Conservation (phyloP, 2,329 filamentous ascomycete genomes). For the Colletotrichum eleusines region DNA sequence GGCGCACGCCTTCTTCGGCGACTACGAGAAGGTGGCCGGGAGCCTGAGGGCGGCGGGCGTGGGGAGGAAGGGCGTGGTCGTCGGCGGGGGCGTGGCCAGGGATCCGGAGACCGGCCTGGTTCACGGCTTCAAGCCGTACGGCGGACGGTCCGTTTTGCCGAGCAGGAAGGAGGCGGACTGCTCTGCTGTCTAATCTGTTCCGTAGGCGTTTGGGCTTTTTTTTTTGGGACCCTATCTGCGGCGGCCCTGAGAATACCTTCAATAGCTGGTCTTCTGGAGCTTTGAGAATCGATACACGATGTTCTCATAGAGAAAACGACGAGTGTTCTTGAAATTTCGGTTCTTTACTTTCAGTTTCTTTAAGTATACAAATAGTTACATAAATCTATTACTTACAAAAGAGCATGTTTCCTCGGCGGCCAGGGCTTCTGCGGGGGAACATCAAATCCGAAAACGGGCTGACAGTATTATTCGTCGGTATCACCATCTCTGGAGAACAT, state of each 20-base stretch:
- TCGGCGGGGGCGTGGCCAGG: conserved; percentile 58
- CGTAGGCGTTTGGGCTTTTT: no score
- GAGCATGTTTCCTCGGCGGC: not conserved
- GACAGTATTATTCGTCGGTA: no score
- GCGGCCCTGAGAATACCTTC: no score
- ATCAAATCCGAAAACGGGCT: not conserved
- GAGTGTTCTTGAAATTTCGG: no score
- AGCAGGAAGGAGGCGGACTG: not conserved
- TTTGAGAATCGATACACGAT: not conserved
- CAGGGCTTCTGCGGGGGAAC: no score
- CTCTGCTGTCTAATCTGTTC: not conserved
- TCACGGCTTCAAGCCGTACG: conserved; percentile 46
- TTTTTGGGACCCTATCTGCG: no score
- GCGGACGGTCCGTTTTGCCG: no score
- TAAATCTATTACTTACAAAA: no score
- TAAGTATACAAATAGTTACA: no score
- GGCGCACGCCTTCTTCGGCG: conserved; percentile 67
- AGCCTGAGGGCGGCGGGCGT: conserved; percentile 52
- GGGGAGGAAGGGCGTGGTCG: conserved; percentile 55
- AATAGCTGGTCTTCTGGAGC: not conserved
- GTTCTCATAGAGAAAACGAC: not conserved
- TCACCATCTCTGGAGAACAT: no score
- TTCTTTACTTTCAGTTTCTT: no score
- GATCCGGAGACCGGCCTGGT: conserved; percentile 55
- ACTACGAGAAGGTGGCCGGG: conserved; percentile 58